phyloP scores from a whole-genome alignment of 495 filamentous ascomycete species.

The Aspergillus bertholletiae region DNA sequence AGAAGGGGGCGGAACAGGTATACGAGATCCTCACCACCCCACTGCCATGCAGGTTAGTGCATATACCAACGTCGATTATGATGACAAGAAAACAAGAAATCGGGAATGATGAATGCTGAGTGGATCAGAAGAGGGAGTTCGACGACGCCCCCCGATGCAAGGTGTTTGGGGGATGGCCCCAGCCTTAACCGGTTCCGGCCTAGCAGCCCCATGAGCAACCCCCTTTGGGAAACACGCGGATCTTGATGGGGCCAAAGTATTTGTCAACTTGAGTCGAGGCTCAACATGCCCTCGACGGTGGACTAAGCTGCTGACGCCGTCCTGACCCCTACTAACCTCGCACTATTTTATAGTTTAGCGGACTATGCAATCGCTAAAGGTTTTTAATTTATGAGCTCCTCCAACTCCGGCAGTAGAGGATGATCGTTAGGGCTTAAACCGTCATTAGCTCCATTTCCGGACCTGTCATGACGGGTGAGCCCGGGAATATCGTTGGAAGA shows the following conservation, averaged over 20 bases:
- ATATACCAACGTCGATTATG: not conserved
- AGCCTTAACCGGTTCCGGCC: not conserved
- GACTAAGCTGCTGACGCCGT: not conserved
- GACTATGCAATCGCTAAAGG: not conserved
- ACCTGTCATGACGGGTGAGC: not conserved
- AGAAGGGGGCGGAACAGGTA: too few species aligned
- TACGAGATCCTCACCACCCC: not conserved
- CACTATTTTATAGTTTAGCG: not conserved
- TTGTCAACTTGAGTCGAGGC: not conserved
- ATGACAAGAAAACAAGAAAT: not conserved
- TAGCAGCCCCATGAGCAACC: slow-evolving; percentile 4
- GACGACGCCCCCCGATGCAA: not conserved
- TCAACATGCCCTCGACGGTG: not conserved
- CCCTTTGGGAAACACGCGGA: slow-evolving; percentile 7
- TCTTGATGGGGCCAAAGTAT: not conserved
- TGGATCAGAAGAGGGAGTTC: not conserved
- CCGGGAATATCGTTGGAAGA: not conserved
- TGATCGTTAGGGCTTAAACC: not conserved
- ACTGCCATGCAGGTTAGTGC: not conserved
- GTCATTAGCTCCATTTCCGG: not conserved
- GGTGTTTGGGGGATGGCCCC: not conserved
- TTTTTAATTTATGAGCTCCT: not conserved
- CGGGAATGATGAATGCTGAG: not conserved
- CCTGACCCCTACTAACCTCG: not conserved
- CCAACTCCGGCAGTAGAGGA: not conserved